Base-by-base conservation (phyloP, 1,139 yeast species). In the Saccharomycopsis hybrid region DNA sequence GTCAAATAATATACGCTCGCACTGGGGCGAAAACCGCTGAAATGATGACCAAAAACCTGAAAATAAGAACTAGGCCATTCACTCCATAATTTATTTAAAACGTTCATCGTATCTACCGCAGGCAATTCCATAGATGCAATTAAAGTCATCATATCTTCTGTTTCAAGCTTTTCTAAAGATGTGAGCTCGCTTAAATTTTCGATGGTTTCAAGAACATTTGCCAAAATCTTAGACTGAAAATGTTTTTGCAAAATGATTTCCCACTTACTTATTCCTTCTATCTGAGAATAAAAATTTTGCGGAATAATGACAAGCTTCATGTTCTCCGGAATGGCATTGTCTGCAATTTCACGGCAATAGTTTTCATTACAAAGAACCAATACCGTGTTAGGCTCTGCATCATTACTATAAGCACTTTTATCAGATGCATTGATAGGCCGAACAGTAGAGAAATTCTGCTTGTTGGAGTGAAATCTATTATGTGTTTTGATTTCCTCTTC, bases 351-450 rank as follows among this genome's bases (percentile, higher is more conserved):
- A 41, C 47, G 50, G 30, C 28, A 25, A 32, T 28, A 8, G 35
- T 28, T 42, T 25, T 35, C 50, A 24, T 49, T 42, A 37, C n/a
- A 7, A 5, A 49, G 8, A 9, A 49, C 47, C 13, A 42, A 35
- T 2, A 7, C 25, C 41, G 27, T 24, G 7, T 33, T n/a, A 11
- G 27, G 36, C 4, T 11, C 7, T 11, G 9, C 35, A 7, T 7
- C 35, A 31, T 31, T 31, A 31, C 9, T 31, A 7, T 7, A 31
- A 11, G 35, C 7, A 31, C 9, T 7, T 9, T 7, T 31, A 31
- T 31, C 9, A 31, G 9, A 31, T 7, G 33, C 33, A 31, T 9
- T 31, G 33, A 9, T 9, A 7, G 33, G 33, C 33, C 9, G 8
- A 9, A 7, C 33, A 31, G 33, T 31, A 9, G 9, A 31, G 33